Percentiles rank a stretch among this genome's conserved stretches.
phyloP scores from a whole-genome alignment of 2,329 filamentous ascomycete genomes.

The Monilinia fructicola region DNA sequence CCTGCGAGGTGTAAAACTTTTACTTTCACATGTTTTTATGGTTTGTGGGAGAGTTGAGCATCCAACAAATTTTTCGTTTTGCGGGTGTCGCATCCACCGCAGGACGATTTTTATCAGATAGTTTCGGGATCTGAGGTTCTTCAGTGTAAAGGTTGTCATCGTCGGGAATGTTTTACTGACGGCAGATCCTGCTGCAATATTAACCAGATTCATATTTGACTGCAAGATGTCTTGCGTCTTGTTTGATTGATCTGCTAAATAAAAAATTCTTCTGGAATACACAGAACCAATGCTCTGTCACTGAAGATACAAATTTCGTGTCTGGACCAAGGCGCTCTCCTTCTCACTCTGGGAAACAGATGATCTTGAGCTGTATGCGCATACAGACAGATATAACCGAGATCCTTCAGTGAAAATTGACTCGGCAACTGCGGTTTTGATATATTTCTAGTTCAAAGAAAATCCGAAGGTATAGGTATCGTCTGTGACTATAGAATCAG shows the following conservation, averaged over 20 bases:
- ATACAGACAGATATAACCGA: neutral
- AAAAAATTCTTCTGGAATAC: neutral
- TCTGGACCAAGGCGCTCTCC: neutral
- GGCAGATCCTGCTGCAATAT: too few species aligned
- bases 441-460: too few species aligned
- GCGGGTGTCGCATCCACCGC: neutral
- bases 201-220: neutral
- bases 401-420: neutral
- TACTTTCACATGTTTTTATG: neutral
- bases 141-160: neutral
- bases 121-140: neutral
- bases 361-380: neutral
- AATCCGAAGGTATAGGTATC: constrained; percentile 13
- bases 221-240: neutral
- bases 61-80: neutral
- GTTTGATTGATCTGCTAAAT: neutral
- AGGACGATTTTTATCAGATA: neutral
- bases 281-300: neutral
- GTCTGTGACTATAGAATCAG: constrained; percentile 21
- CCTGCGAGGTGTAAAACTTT: neutral
- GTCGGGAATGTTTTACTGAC: neutral
- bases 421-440: neutral
- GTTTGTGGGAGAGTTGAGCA: neutral
- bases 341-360: neutral
- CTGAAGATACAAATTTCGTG: constrained; percentile 3